Evolutionary conservation across 2,329 filamentous ascomycete genomes (phyloP), one percentile per base, ranked within the genome.

Genomic region (Claviceps humidiphila): DNA sequence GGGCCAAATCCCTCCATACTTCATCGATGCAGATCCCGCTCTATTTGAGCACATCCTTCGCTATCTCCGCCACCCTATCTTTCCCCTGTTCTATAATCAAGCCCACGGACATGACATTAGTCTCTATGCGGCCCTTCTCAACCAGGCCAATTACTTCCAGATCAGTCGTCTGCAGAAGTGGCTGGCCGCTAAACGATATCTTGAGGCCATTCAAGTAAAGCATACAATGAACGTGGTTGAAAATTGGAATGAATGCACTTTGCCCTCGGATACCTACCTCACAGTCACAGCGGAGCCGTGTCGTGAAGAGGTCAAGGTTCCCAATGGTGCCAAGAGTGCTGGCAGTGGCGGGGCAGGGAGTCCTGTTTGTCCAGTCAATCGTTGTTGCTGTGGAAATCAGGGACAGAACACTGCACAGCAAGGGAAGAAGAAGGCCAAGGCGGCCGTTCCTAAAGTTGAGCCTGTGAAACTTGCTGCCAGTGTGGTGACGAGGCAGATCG

Each of bases 11-110:
- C 51, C 56, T 14, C 43, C 63, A 14, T 68, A 67, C 58, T 70
- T 70, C 56, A 53, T 72, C 39, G 68, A 71, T 54, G 62, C 63
- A 0, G 68, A 71, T 51, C 61, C 64, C 0, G 59, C 60, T 3
- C 51, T 67, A 5, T 71, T 72, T 55, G 54, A 57, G 14, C 61
- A 70, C 49, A 58, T 70, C 50, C 59, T 69, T 34, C 58, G 61
- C 14, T 67, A 64, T 56, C 61, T 70, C 45, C 64, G 66, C 38
- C 62, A 61, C 4, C 59, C 61, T 6, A 55, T 60, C 17, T 62
- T 63, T 51, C 67, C 69, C 0, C 51, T 72, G 5, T 68, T 69
- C 57, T 71, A 61, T 54, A 39, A 50, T 16, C 38, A 34, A 5
- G 39, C 8, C 16, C 22, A 17, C 3, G 48, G 48, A 8, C 48